phyloP scores from a whole-genome alignment of 805 yeast genomes.

The Candida dajiaensis region DNA sequence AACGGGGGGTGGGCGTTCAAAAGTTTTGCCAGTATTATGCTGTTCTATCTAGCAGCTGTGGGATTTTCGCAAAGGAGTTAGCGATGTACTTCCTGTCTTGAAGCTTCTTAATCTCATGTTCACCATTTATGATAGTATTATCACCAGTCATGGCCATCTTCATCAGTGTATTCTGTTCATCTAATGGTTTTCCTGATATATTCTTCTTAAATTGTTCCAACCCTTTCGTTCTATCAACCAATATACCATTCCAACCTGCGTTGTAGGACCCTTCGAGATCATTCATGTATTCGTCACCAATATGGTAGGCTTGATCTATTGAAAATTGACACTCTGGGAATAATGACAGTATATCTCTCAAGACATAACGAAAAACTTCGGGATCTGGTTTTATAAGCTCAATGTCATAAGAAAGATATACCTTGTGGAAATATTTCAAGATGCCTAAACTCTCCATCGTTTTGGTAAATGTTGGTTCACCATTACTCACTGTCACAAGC shows the following conservation, averaged over 20 bases:
- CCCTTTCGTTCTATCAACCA: slow-evolving; percentile 40
- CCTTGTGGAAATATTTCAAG: slow-evolving; percentile 32
- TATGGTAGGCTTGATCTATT: slow-evolving; percentile 44
- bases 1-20: no score
- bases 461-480: slow-evolving; percentile 48
- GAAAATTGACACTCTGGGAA: slow-evolving; percentile 15
- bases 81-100: background rate
- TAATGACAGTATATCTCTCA: slow-evolving; percentile 23
- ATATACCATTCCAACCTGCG: slow-evolving; percentile 59
- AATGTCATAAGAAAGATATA: slow-evolving; percentile 53
- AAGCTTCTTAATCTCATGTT: background rate
- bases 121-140: background rate
- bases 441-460: slow-evolving; percentile 44
- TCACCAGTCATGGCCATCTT: slow-evolving; percentile 8
- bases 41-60: background rate
- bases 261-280: slow-evolving; percentile 47
- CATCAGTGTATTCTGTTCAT: slow-evolving; percentile 7
- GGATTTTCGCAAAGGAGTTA: background rate
- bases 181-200: slow-evolving; percentile 6
- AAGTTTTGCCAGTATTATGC: no score
- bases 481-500: slow-evolving; percentile 50
- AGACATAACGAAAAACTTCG: slow-evolving; percentile 38
- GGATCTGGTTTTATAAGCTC: slow-evolving; percentile 48
- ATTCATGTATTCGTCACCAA: slow-evolving; percentile 56
- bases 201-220: slow-evolving; percentile 20